Conservation (phyloP, 495 filamentous ascomycete species). For the Tetracladium marchalianum region DNA sequence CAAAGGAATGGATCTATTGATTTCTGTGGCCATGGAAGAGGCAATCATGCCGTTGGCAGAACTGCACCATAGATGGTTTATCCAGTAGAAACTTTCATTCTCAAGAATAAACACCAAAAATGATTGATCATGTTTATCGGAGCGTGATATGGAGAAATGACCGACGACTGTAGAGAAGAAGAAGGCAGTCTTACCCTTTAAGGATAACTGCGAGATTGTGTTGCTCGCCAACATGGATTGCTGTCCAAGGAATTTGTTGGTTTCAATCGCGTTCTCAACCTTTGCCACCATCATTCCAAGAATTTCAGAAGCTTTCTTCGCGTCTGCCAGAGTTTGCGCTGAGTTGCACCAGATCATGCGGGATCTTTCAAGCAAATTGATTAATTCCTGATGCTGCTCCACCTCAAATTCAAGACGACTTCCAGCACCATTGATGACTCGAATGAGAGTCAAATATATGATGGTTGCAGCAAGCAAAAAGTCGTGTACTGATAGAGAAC, state of each 20-base stretch:
- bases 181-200: background rate
- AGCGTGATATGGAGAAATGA: too few species aligned
- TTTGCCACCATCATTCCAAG: conserved; percentile 29
- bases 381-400: conserved; percentile 13
- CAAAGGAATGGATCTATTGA: too few species aligned
- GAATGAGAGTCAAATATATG: conserved; percentile 30
- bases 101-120: too few species aligned
- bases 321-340: conserved; percentile 21
- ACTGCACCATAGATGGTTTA: too few species aligned
- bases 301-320: conserved; percentile 28
- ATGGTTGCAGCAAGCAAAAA: conserved; percentile 39
- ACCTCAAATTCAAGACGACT: background rate
- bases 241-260: background rate
- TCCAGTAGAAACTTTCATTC: too few species aligned
- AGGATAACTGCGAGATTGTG: background rate
- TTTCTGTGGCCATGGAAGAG: too few species aligned
- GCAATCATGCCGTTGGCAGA: too few species aligned
- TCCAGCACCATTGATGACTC: conserved; percentile 20
- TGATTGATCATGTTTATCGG: too few species aligned
- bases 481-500: conserved; percentile 33
- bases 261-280: conserved; percentile 5
- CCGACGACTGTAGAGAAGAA: too few species aligned
- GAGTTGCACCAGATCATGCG: conserved; percentile 27
- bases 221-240: background rate
- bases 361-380: conserved; percentile 29